A percentile compares a stretch with the other conserved stretches of the same genome.
Conservation (phyloP, 1,284 basidiomycete species). For the Phylloboletellus chloephorus region DNA sequence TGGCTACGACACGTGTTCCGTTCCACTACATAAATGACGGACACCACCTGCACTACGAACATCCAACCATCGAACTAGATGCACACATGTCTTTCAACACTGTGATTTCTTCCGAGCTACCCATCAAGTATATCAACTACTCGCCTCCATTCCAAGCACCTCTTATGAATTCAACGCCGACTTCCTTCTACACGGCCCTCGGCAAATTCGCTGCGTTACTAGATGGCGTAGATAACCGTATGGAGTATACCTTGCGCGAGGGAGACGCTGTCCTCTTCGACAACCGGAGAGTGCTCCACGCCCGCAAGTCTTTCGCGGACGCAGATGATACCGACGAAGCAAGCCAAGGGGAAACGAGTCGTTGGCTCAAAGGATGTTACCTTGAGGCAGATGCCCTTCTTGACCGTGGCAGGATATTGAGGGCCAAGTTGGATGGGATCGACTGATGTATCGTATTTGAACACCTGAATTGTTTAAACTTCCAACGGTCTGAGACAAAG, state of each 20-base stretch:
- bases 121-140: conserved; percentile 77
- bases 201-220: conserved; percentile 58
- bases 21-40: conserved; percentile 93
- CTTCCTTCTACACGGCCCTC: conserved; percentile 64
- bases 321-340: conserved; percentile 12
- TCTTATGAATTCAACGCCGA: conserved; percentile 45
- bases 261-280: conserved; percentile 92
- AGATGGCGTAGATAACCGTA: conserved; percentile 51
- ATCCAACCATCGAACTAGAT: conserved; percentile 74
- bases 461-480: background rate
- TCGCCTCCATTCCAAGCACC: conserved; percentile 95
- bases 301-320: conserved; percentile 73
- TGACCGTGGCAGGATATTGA: conserved; percentile 44
- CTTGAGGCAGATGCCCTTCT: conserved; percentile 64
- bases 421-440: conserved; percentile 14
- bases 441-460: background rate
- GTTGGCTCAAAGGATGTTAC: conserved; percentile 75
- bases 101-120: conserved; percentile 12
- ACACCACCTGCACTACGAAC: conserved; percentile 77
- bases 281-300: conserved; percentile 90
- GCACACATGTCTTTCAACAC: conserved; percentile 14
- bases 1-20: conserved; percentile 62
- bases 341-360: conserved; percentile 39
- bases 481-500: background rate
- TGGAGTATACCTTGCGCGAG: conserved; percentile 68